These are phyloP conservation scores for Colletotrichum sp. DNA, from an alignment of 2,329 filamentous ascomycete genomes.

Conservation along the genomic window DNA sequence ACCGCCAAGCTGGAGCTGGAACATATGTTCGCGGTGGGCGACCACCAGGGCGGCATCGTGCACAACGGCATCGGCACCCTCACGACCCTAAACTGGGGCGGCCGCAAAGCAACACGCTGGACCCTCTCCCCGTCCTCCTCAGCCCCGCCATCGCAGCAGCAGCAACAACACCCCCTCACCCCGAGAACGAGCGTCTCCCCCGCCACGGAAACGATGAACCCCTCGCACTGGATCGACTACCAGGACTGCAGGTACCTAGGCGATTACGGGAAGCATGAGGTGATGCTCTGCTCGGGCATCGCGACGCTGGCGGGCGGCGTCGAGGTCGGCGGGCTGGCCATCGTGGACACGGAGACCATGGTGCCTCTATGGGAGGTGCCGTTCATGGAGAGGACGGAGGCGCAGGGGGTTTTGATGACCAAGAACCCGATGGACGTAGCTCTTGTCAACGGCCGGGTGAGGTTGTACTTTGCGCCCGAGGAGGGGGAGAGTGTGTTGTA, in stretches of 20 bases:
- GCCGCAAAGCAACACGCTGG: slow-evolving; percentile 43
- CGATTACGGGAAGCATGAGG: slow-evolving; percentile 21
- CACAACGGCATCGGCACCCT: slow-evolving; percentile 39
- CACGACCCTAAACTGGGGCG: slow-evolving; percentile 52
- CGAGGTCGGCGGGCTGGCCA: slow-evolving; percentile 48
- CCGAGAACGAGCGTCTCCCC: slow-evolving; percentile 14
- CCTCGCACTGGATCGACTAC: slow-evolving; percentile 51
- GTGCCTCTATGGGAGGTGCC: slow-evolving; percentile 50
- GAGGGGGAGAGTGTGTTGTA: slow-evolving; percentile 51
- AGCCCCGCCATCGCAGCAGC: background rate
- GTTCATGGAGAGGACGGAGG: slow-evolving; percentile 40
- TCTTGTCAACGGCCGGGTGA: slow-evolving; percentile 46
- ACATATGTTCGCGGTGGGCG: slow-evolving; percentile 37
- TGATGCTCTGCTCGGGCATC: slow-evolving; percentile 55
- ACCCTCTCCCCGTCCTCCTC: slow-evolving; percentile 23
- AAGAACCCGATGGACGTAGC: slow-evolving; percentile 54
- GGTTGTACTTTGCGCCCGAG: slow-evolving; percentile 53
- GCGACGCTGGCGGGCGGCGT: slow-evolving; percentile 35
- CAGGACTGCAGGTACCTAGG: slow-evolving; percentile 59
- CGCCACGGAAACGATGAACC: slow-evolving; percentile 34
- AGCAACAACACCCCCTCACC: background rate
- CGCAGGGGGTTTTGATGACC: slow-evolving; percentile 42
- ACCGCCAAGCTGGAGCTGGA: slow-evolving; percentile 39
- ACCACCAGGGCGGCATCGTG: slow-evolving; percentile 53
- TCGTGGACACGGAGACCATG: slow-evolving; percentile 52